Evolutionary conservation across 1,284 basidiomycete species (phyloP), one percentile per base, ranked within the genome.

Genomic region (Meira miltonrushii): DNA sequence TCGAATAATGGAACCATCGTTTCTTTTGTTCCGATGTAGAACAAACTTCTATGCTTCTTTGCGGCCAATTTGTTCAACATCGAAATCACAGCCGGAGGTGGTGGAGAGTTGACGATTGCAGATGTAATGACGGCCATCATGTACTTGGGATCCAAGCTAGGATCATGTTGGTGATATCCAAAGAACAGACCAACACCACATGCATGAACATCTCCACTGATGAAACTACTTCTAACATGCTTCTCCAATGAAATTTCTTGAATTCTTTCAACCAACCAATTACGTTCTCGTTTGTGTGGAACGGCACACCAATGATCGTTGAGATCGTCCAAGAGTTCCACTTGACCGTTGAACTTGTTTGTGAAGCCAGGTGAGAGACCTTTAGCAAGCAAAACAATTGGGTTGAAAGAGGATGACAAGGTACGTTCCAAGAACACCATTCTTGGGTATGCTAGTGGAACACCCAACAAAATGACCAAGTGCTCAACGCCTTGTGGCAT

Each of bases 51-150:
- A 78, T 98, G 94, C 17, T 84, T 86, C 80, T 94, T 92, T 1
- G 82, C 84, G 0, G 90, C 86, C 21, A 96, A 83, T 39, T 85
- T 83, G 25, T 85, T 85, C 15, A 96, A 89, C 84, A 96, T 84
- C 6, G 82, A 81, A 50, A 94, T 85, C 5, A 93, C 91, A 2
- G 83, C 84, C 23, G 82, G 82, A 0, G 93, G 92, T 1, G 88
- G 88, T 2, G 83, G 87, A 0, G 74, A 65, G 55, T 78, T 77
- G 50, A 77, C 74, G 49, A 77, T 77, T 2, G 74, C 74, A 19
- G 59, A 64, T 2, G 75, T 77, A 50, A 76, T 77, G 19, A 78
- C 64, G 6, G 75, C 75, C 5, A 78, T 58, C 55, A 60, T 65
- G 55, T 75, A 74, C 58, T 73, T 74, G 40, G 70, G 70, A 50